Conservation (phyloP, 306 rosid species). For the Phaseolus lunatus region DNA sequence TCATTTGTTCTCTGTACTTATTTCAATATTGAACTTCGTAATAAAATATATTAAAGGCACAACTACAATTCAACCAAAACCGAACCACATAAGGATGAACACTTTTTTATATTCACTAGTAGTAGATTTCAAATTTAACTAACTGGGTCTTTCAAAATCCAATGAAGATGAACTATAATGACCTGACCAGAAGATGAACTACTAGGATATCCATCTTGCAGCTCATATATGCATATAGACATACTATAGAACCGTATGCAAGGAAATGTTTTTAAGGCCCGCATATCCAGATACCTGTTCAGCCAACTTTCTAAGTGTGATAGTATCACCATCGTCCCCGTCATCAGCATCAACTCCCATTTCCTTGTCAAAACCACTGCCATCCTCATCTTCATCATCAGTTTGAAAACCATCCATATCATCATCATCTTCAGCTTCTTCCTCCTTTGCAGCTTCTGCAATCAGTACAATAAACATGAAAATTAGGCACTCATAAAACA, state of each 20-base stretch:
- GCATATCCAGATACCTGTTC: slow-evolving; percentile 65
- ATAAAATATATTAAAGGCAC: not conserved
- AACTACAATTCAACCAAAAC: not conserved
- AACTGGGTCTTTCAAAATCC: not conserved
- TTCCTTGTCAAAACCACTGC: slow-evolving; percentile 83
- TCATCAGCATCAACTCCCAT: slow-evolving; percentile 93
- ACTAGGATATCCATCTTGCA: too few species aligned
- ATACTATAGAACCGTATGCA: not conserved
- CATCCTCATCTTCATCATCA: slow-evolving; percentile 87
- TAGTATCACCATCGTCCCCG: slow-evolving; percentile 82
- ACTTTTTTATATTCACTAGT: not conserved
- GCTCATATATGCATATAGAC: not conserved
- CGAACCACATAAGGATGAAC: not conserved
- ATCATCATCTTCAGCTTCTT: slow-evolving; percentile 81
- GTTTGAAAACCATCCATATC: slow-evolving; percentile 93
- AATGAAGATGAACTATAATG: not conserved
- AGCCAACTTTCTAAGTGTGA: slow-evolving; percentile 73
- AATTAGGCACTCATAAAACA: slow-evolving; percentile 26
- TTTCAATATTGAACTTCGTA: not conserved
- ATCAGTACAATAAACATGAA: slow-evolving; percentile 31
- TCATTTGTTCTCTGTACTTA: not conserved
- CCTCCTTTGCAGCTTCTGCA: slow-evolving; percentile 88
- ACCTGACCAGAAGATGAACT: not conserved
- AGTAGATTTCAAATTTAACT: not conserved
- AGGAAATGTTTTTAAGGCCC: slow-evolving; percentile 1